A percentile compares a stretch with the other conserved stretches of the same genome.
phyloP scores from a whole-genome alignment of 2,329 filamentous ascomycete species.

The Aschersonia sp. region DNA sequence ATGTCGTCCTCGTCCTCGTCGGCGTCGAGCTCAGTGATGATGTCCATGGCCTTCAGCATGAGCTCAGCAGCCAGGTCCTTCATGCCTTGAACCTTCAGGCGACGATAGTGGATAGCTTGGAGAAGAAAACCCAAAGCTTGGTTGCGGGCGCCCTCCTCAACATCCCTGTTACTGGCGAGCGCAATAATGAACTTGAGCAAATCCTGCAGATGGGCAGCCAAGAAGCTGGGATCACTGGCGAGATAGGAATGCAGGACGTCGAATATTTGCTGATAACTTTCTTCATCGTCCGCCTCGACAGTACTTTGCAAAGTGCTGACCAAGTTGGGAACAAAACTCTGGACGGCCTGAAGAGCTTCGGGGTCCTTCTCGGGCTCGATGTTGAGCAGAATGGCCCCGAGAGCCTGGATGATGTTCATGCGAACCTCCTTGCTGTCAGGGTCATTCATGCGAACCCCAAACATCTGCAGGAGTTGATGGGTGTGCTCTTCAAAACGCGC shows the following conservation, averaged over 20 bases:
- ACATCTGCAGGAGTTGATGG: slow-evolving; percentile 65
- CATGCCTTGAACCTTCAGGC: slow-evolving; percentile 88
- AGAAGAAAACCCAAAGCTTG: slow-evolving; percentile 91
- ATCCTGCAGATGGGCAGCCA: slow-evolving; percentile 78
- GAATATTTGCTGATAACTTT: slow-evolving; percentile 79
- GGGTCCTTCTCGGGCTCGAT: slow-evolving; percentile 78
- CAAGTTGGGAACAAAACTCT: slow-evolving; percentile 72
- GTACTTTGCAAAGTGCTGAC: slow-evolving; percentile 78
- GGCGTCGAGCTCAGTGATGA: slow-evolving; percentile 77
- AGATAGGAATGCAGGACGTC: slow-evolving; percentile 95
- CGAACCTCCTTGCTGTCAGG: slow-evolving; percentile 83
- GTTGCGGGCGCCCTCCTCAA: slow-evolving; percentile 73
- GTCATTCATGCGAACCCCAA: slow-evolving; percentile 78
- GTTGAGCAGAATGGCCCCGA: slow-evolving; percentile 77
- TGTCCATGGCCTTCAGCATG: slow-evolving; percentile 75
- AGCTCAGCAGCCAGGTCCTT: slow-evolving; percentile 72
- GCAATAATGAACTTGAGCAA: slow-evolving; percentile 90
- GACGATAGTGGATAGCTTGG: slow-evolving; percentile 81
- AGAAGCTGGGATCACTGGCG: slow-evolving; percentile 71
- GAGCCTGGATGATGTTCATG: slow-evolving; percentile 83
- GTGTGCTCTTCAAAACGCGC: slow-evolving; percentile 74
- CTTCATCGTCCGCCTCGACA: slow-evolving; percentile 69
- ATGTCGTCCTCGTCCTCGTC: slow-evolving; percentile 62
- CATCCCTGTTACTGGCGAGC: slow-evolving; percentile 59
- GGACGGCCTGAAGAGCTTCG: slow-evolving; percentile 58